Evolutionary conservation across 306 rosid genomes (phyloP).

Genomic region (Cicer pinnatifidum): DNA sequence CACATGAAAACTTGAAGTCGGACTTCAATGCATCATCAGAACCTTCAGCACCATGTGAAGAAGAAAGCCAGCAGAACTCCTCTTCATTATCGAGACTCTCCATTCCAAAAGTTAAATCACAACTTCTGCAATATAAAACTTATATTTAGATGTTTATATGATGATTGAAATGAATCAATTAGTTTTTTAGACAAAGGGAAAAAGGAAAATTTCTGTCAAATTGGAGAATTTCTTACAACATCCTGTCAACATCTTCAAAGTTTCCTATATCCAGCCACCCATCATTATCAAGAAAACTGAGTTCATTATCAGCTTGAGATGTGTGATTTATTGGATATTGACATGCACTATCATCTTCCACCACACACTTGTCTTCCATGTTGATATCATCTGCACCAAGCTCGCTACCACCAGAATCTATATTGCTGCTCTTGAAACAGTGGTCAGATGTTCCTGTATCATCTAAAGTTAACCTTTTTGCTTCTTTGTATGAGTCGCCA

Average conservation of each 20-base stretch:
- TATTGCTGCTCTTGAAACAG: conserved; percentile 54
- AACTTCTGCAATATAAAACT: conserved; percentile 60
- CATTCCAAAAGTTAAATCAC: conserved; percentile 73
- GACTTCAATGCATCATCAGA: conserved; percentile 68
- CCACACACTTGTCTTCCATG: conserved; percentile 61
- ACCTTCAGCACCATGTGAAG: conserved; percentile 62
- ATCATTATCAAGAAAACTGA: conserved; percentile 72
- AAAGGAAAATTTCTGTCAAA: conserved; percentile 32
- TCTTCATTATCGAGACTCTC: conserved; percentile 70
- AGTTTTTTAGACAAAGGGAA: conserved; percentile 27
- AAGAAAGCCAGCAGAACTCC: conserved; percentile 70
- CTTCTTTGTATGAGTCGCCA: conserved; percentile 55
- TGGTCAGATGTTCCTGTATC: conserved; percentile 51
- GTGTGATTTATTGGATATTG: conserved; percentile 56
- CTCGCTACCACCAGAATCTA: conserved; percentile 56
- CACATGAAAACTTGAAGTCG: conserved; percentile 55
- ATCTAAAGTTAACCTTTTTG: conserved; percentile 49
- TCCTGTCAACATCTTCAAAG: conserved; percentile 86
- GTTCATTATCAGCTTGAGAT: conserved; percentile 68
- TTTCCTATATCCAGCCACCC: conserved; percentile 81
- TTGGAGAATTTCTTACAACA: conserved; percentile 54
- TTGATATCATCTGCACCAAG: conserved; percentile 57
- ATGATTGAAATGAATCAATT: conserved; percentile 26
- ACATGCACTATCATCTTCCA: conserved; percentile 57
- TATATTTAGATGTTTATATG: conserved; percentile 13